A percentile compares a stretch with the other conserved stretches of the same genome.
phyloP scores from a whole-genome alignment of 2,329 filamentous ascomycete genomes.

The Endoconidiophora polonica region DNA sequence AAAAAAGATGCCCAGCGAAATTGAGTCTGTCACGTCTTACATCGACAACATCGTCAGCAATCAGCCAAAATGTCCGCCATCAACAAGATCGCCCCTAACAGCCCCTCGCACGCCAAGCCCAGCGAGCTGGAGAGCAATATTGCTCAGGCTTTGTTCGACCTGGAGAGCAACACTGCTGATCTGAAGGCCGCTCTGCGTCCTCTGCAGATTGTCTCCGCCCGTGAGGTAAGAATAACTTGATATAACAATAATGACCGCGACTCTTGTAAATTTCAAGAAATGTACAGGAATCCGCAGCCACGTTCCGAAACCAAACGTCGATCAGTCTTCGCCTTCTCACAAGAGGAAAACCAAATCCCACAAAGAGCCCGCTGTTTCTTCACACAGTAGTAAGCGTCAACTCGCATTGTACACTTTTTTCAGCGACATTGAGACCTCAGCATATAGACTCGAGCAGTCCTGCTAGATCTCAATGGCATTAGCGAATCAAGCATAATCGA shows the following conservation, averaged over 20 bases:
- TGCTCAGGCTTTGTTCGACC: slow-evolving; percentile 91
- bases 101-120: slow-evolving; percentile 86
- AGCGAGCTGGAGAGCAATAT: slow-evolving; percentile 96
- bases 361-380: too few species aligned
- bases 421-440: background rate
- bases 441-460: background rate
- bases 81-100: slow-evolving; percentile 98
- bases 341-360: slow-evolving; percentile 3
- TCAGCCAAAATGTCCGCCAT: slow-evolving; percentile 54
- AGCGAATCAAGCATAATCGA: slow-evolving; percentile 7
- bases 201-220: slow-evolving; percentile 96
- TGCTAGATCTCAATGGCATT: slow-evolving; percentile 2
- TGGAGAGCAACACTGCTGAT: slow-evolving; percentile 98
- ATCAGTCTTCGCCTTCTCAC: slow-evolving; percentile 11
- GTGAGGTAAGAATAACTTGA: slow-evolving; percentile 67
- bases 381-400: background rate
- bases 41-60: slow-evolving; percentile 18
- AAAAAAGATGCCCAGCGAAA: background rate
- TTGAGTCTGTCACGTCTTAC: background rate
- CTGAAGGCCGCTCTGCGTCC: slow-evolving; percentile 91
- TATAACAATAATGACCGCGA: background rate
- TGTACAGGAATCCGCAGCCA: slow-evolving; percentile 7
- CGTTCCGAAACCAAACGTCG: slow-evolving; percentile 12
- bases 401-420: slow-evolving; percentile 4
- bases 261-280: background rate